Evolutionary conservation across 2,329 filamentous ascomycete genomes (phyloP).

Genomic region (Botrytis tulipae): DNA sequence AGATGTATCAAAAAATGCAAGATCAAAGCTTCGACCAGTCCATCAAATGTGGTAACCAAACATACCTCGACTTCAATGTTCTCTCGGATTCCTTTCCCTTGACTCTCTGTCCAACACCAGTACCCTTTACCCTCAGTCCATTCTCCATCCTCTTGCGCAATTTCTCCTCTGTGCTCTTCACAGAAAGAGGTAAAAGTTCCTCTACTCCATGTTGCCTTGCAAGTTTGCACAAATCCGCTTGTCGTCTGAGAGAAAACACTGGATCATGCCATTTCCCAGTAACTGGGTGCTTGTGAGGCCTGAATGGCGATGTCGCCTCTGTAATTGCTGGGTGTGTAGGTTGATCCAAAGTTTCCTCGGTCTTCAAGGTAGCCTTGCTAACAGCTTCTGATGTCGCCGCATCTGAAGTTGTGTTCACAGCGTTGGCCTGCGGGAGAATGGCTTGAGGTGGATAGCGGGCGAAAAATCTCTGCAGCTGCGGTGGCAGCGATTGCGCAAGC

Average conservation of each 20-base stretch:
- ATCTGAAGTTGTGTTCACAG: conserved; percentile 40
- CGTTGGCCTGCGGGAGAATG: conserved; percentile 47
- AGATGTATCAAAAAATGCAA: background rate
- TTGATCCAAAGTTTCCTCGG: conserved; percentile 34
- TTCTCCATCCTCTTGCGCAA: conserved; percentile 72
- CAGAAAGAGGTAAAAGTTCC: conserved; percentile 72
- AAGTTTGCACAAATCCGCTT: conserved; percentile 88
- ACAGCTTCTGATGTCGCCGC: conserved; percentile 43
- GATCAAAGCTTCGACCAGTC: background rate
- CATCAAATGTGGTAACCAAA: conserved; percentile 37
- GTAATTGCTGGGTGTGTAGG: conserved; percentile 49
- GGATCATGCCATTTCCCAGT: conserved; percentile 85
- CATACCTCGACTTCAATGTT: conserved; percentile 71
- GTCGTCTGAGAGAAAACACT: conserved; percentile 76
- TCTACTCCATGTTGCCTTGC: conserved; percentile 76
- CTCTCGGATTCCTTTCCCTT: conserved; percentile 96
- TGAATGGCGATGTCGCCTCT: conserved; percentile 60
- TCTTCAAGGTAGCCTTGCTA: conserved; percentile 31
- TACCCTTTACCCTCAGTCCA: conserved; percentile 84
- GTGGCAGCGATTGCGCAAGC: conserved; percentile 71
- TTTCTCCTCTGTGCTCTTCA: conserved; percentile 71
- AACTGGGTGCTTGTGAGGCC: conserved; percentile 70
- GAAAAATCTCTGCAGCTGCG: conserved; percentile 81
- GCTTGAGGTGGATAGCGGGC: conserved; percentile 77
- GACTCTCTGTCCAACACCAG: conserved; percentile 85